Base-by-base conservation (phyloP, 139 green algal genomes). In the Pseudopediastrum boryanum region DNA sequence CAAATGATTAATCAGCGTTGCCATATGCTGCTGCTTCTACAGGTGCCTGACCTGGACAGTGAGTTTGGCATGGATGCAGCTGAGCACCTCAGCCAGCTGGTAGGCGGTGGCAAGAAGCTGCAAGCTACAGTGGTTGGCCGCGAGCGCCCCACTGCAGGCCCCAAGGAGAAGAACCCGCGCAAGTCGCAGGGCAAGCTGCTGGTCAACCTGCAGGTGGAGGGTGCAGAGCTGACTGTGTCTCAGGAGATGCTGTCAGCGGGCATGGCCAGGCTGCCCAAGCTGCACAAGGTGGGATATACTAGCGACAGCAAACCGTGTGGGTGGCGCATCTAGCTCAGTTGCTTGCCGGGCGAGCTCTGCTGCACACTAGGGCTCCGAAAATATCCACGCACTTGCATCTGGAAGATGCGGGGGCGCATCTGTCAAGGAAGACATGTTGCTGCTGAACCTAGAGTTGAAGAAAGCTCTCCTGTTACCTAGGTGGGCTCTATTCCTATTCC, bases 201-300 rank as follows among this genome's bases (percentile, higher is more conserved):
- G 13, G 81, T 87, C 12, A 71, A 58, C 13, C 71, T 92, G 62
- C 29, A 79, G 61, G 81, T 82, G 25, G 58, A 50, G 38, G 67
- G 43, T 25, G 79, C 58, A 16, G 78, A 51, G 2, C 39, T 78
- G 74, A 82, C 88, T 70, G 71, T 87, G 43, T 75, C 51, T 2
- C 74, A 71, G 31, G 85, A 86, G 81, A 82, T 88, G 78, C 73
- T 90, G 58, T 48, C 76, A 31, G 67, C 86, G 56, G 88, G 87
- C 29, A 39, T 86, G 51, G 87, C 87, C 5, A 83, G 81, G 16
- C 86, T 88, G 72, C 86, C 85, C 36, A 90, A 85, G 79, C 77
- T 93, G 61, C 75, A 65, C 52, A 86, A 84, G 51, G 72, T 88
- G 42, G 46, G 51, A n/a, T n/a, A n/a, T n/a, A n/a, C n/a, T n/a